Evolutionary conservation across 2,329 filamentous ascomycete genomes (phyloP), one percentile per base, ranked within the genome.

Genomic region (Aschersonia sp.): DNA sequence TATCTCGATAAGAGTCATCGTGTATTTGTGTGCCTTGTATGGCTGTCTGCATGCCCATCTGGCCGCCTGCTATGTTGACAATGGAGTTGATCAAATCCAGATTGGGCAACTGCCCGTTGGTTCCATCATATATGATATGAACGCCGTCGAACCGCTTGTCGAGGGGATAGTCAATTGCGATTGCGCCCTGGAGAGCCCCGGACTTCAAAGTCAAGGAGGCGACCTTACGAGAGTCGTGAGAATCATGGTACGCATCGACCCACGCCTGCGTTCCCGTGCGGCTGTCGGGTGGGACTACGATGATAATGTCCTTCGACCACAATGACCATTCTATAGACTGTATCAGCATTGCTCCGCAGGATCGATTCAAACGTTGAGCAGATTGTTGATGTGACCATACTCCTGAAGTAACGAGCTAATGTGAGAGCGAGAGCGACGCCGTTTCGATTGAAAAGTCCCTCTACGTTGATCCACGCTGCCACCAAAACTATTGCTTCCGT

Each of bases 221-320:
- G 30, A 97, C 81, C 6, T 72, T 75, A 5, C 74, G 67, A 0
- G 83, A 73, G 54, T 84, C 74, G 58, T 95, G 88, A 22, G 85
- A 83, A 62, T 95, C 87, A 64, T 98, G 92, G 63, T 98, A 98
- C 1, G 92, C 92, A 59, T 95, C 89, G 7, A 95, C 87, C 92
- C 92, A 98, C 30, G 92, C 92, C 62, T 97, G 89, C 0, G 88
- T 87, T 1, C 90, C 92, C 9, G 86, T 84, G 50, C 82, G 84
- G 62, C 87, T 94, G 65, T 98, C 92, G 0, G 86, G 83, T 0
- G 92, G 82, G 44, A 98, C 76, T 5, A 98, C 67, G 55, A 98
- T 80, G 49, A 98, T 90, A 55, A 98, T 95, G 62, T 98, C 92
- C 66, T 98, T 98, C 50, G 89, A 95, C 92, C 92, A 98, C 31